Evolutionary conservation across 2,329 filamentous ascomycete genomes (phyloP), one percentile per base, ranked within the genome.

Genomic region (Fusarium torreyae): DNA sequence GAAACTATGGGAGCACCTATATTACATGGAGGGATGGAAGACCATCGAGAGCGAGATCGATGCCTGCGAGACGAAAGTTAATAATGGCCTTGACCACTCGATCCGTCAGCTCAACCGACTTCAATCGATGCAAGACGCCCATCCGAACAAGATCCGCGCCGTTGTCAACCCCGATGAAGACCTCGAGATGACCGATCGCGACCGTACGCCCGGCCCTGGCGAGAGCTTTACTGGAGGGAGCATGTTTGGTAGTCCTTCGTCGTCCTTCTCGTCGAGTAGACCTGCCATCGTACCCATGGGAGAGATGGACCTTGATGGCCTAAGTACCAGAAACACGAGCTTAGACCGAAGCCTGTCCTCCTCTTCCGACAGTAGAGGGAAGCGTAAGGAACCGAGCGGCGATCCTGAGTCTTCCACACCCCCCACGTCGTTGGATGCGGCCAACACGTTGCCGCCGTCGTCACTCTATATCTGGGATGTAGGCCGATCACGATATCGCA

Each of bases 11-110:
- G 91, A 93, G 76, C 86, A 89, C 15, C 81, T 97, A 15, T 99
- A 97, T 79, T 86, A 90, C 36, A 81, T 90, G 9, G 94, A 98
- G 81, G 96, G 96, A 7, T 99, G 96, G 93, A 89, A 89, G 69
- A 87, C 92, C 8, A 85, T 94, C 66, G 80, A 82, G 9, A 80
- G 83, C 11, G 92, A 94, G 70, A 88, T 97, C 28, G 81, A 83
- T 40, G 80, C 83, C 4, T 94, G 89, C 69, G 93, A 97, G 77
- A 84, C 86, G 43, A 84, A 84, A 42, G 81, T 87, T 71, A 89
- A 87, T 73, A 79, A 82, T 22, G 80, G 79, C 17, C 67, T 81
- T 24, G 77, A 78, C 20, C 75, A 75, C 42, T 80, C 80, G 44
- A 77, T 82, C 31, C 75, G 78, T 24, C 80, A 82, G 26, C 77